Conservation (phyloP, 2,329 filamentous ascomycete species). For the Exophiala dermatitidis region DNA sequence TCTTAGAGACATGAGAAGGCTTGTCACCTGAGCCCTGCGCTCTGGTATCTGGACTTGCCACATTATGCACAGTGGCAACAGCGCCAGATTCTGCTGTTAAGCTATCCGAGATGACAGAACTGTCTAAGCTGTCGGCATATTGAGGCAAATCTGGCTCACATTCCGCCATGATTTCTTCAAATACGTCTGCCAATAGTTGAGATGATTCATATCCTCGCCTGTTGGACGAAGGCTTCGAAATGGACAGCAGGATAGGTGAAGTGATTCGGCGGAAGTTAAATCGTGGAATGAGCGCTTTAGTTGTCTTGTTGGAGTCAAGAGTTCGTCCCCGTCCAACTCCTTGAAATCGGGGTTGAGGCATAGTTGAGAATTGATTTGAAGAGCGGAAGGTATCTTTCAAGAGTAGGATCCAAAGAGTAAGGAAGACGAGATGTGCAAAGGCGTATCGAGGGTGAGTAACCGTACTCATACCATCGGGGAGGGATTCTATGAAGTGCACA, state of each 20-base stretch:
- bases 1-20: background rate
- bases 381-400: background rate
- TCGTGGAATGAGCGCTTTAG: background rate
- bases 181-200: constrained; percentile 1
- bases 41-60: background rate
- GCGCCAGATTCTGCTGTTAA: background rate
- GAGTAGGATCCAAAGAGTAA: constrained; percentile 1
- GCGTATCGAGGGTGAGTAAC: constrained; percentile 1
- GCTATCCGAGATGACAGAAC: background rate
- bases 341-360: constrained; percentile 1
- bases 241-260: background rate
- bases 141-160: background rate
- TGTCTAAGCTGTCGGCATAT: background rate
- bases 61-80: background rate
- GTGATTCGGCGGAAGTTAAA: background rate
- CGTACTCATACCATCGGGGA: constrained; percentile 2
- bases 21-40: background rate
- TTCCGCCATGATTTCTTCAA: constrained; percentile 4
- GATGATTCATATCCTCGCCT: background rate
- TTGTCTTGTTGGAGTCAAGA: constrained; percentile 1
- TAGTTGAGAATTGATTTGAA: constrained; percentile 1
- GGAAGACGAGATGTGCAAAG: constrained; percentile 1
- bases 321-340: background rate
- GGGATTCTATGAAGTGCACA: constrained; percentile 1
- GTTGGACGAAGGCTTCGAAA: background rate